Evolutionary conservation across 306 rosid genomes (phyloP).

Genomic region (Luffa acutangula): DNA sequence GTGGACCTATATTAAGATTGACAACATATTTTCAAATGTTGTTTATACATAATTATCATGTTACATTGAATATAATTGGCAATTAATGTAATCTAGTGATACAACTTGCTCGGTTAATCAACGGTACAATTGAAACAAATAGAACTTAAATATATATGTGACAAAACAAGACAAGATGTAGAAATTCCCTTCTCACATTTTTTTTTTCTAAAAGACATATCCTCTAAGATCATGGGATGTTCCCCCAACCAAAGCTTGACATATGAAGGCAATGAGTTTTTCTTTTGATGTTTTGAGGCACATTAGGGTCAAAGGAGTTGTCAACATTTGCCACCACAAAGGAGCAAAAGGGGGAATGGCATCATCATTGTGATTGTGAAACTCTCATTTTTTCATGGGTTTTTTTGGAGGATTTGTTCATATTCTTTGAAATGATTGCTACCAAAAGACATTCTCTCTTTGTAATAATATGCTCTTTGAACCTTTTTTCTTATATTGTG

Average conservation of each 20-base stretch:
- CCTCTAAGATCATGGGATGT: background rate
- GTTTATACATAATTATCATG: background rate
- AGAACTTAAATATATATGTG: background rate
- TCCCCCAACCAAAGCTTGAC: background rate
- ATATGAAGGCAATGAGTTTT: background rate
- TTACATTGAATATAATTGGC: background rate
- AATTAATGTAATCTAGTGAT: no score
- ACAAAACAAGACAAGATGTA: background rate
- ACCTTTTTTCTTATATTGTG: background rate
- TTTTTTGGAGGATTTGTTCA: background rate
- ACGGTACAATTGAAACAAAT: background rate
- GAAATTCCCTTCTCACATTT: background rate
- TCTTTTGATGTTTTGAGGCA: background rate
- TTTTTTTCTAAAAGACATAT: background rate
- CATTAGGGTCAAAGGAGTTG: conserved; percentile 2
- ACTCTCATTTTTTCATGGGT: background rate
- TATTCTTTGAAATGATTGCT: conserved; percentile 7
- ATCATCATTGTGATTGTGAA: conserved; percentile 4
- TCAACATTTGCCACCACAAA: conserved; percentile 1
- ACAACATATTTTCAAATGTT: background rate
- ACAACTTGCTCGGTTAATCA: background rate
- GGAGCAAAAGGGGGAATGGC: background rate
- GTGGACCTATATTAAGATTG: no score
- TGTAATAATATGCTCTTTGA: background rate
- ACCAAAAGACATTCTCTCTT: conserved; percentile 3